These are phyloP conservation scores for Artemisia annua DNA, from an alignment of 129 eudicot genomes.

Conservation along the genomic window DNA sequence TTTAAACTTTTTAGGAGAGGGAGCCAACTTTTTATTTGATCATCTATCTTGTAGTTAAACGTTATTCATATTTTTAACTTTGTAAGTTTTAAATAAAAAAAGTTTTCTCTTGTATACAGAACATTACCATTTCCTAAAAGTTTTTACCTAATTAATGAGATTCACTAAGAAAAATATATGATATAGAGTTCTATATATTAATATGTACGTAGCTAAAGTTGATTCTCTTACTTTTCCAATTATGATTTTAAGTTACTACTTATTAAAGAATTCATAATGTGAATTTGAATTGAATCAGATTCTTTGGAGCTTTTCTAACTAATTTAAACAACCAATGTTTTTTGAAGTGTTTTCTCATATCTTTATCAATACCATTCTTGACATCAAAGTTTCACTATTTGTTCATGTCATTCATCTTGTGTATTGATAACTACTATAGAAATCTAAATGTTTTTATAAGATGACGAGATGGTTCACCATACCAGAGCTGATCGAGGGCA, in stretches of 20 bases:
- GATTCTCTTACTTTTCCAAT: constrained; percentile 25
- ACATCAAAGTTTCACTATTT: not conserved
- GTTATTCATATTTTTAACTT: no score
- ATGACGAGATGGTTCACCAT: no score
- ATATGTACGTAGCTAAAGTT: constrained; percentile 27
- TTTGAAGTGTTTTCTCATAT: not conserved
- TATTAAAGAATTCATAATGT: constrained; percentile 4
- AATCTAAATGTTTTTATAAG: no score
- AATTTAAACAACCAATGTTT: constrained; percentile 8
- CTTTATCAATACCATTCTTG: not conserved
- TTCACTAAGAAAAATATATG: not conserved
- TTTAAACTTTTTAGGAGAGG: no score
- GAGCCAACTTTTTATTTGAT: no score
- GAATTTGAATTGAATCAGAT: constrained; percentile 28
- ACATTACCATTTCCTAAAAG: constrained; percentile 10
- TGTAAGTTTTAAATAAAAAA: no score
- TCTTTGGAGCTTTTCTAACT: constrained; percentile 19
- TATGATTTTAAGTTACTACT: not conserved
- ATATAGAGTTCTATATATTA: constrained; percentile 16
- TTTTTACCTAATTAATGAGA: constrained; percentile 1
- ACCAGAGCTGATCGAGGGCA: no score
- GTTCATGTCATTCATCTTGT: not conserved
- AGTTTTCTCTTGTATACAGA: no score
- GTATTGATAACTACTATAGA: not conserved
- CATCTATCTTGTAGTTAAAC: no score